Evolutionary conservation across 768 basidiomycete species (phyloP).

Genomic region (Tricholoma hemisulphureum): DNA sequence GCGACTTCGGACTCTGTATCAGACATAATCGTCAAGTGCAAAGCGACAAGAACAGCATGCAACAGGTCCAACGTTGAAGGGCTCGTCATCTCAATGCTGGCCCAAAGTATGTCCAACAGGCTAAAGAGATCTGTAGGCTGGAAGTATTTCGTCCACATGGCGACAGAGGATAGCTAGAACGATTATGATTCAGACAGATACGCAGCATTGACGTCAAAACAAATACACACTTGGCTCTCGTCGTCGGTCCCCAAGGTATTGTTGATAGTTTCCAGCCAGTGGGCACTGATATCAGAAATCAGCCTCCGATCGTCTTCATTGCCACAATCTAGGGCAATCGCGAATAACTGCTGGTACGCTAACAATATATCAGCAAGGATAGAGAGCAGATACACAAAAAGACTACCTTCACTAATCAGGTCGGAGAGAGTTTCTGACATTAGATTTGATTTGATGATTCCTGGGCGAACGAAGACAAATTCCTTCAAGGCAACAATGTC

Average conservation of each 20-base stretch:
- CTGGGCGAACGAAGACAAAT: conserved; percentile 32
- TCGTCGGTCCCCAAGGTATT: background rate
- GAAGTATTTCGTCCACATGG: conserved; percentile 60
- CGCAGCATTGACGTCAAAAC: background rate
- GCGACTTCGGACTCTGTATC: conserved; percentile 25
- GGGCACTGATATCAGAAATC: conserved; percentile 36
- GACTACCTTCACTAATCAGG: conserved; percentile 35
- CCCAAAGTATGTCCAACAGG: conserved; percentile 41
- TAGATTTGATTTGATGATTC: conserved; percentile 35
- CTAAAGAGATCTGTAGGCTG: conserved; percentile 38
- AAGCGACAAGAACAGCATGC: conserved; percentile 35
- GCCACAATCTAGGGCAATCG: conserved; percentile 34
- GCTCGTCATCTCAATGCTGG: conserved; percentile 4
- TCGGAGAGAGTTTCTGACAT: conserved; percentile 23
- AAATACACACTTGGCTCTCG: background rate
- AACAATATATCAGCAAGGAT: conserved; percentile 4
- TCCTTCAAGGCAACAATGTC: conserved; percentile 41
- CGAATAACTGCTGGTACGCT: conserved; percentile 47
- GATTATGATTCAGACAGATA: background rate
- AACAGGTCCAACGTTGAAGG: conserved; percentile 24
- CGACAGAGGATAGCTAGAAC: conserved; percentile 23
- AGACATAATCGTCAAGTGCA: conserved; percentile 22
- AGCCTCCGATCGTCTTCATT: conserved; percentile 38
- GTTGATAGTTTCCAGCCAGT: conserved; percentile 38
- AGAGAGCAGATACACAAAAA: background rate